phyloP scores from a whole-genome alignment of 1,284 basidiomycete genomes.

The Cutaneotrichosporon curvatum region DNA sequence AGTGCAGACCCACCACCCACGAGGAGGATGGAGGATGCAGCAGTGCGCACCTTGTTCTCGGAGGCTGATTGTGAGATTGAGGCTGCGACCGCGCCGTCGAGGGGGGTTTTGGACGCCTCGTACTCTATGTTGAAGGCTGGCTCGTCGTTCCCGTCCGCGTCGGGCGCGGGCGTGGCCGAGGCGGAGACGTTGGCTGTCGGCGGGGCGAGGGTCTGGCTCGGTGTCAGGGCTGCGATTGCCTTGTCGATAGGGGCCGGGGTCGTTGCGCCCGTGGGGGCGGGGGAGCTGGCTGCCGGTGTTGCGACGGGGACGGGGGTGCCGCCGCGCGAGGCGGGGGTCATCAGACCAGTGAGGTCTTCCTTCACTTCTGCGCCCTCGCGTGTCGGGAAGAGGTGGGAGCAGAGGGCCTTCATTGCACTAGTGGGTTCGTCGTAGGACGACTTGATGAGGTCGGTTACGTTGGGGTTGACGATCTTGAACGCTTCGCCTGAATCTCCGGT shows the following conservation, averaged over 20 bases:
- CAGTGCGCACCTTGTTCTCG: constrained; percentile 84
- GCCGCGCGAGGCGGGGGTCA: neutral
- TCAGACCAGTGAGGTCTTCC: neutral
- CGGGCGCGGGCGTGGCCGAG: constrained; percentile 14
- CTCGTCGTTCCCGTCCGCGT: constrained; percentile 8
- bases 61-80: constrained; percentile 74
- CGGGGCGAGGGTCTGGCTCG: neutral
- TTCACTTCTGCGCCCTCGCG: constrained; percentile 4
- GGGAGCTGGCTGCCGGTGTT: neutral
- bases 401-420: constrained; percentile 76
- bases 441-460: constrained; percentile 44
- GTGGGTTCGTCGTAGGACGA: constrained; percentile 51
- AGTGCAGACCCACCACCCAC: constrained; percentile 68
- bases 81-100: constrained; percentile 92
- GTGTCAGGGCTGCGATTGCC: no score
- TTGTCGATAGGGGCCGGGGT: neutral
- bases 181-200: constrained; percentile 10
- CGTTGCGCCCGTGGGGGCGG: neutral
- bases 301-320: neutral
- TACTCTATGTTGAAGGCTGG: constrained; percentile 38
- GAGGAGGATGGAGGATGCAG: constrained; percentile 79
- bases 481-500: constrained; percentile 28
- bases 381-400: constrained; percentile 62
- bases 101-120: constrained; percentile 82
- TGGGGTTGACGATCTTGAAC: constrained; percentile 33